A percentile compares a stretch with the other conserved stretches of the same genome.
Conservation (phyloP, 371 early-diverging fungal genomes). For the Mucor lusitanicus region DNA sequence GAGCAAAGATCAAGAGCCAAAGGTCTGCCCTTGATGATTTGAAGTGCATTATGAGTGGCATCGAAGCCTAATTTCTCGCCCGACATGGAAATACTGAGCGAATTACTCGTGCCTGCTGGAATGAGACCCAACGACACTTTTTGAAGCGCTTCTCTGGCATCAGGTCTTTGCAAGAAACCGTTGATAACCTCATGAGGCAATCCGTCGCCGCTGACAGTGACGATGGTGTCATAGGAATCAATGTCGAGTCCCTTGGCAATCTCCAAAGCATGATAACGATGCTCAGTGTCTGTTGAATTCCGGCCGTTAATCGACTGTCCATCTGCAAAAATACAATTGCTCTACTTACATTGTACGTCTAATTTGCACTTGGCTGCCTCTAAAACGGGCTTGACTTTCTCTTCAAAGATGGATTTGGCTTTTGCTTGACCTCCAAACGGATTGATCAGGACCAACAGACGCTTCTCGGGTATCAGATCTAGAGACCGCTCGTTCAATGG, state of each 20-base stretch:
- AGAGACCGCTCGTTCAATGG: not conserved
- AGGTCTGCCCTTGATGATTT: slow-evolving; percentile 58
- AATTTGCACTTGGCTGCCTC: slow-evolving; percentile 54
- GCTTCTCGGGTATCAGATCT: slow-evolving; percentile 27
- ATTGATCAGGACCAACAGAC: slow-evolving; percentile 66
- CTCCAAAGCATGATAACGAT: slow-evolving; percentile 66
- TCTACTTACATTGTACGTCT: slow-evolving; percentile 57
- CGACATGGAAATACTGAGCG: slow-evolving; percentile 53
- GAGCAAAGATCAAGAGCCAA: slow-evolving; percentile 66
- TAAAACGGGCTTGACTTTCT: slow-evolving; percentile 63
- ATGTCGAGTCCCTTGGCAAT: slow-evolving; percentile 62
- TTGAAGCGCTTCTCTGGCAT: slow-evolving; percentile 55
- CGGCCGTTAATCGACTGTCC: not conserved
- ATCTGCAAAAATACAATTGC: too few species aligned
- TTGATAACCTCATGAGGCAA: slow-evolving; percentile 80
- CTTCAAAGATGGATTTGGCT: slow-evolving; percentile 56
- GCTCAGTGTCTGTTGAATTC: slow-evolving; percentile 55
- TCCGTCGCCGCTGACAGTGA: slow-evolving; percentile 81
- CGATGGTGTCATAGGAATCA: slow-evolving; percentile 57
- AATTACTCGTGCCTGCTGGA: slow-evolving; percentile 67
- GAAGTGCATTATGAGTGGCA: slow-evolving; percentile 51
- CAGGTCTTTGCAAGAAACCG: slow-evolving; percentile 68
- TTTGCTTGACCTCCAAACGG: slow-evolving; percentile 75
- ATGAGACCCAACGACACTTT: slow-evolving; percentile 67
- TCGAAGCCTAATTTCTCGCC: slow-evolving; percentile 58